Evolutionary conservation across 495 filamentous ascomycete genomes (phyloP).

Genomic region (Parmelia sp.): DNA sequence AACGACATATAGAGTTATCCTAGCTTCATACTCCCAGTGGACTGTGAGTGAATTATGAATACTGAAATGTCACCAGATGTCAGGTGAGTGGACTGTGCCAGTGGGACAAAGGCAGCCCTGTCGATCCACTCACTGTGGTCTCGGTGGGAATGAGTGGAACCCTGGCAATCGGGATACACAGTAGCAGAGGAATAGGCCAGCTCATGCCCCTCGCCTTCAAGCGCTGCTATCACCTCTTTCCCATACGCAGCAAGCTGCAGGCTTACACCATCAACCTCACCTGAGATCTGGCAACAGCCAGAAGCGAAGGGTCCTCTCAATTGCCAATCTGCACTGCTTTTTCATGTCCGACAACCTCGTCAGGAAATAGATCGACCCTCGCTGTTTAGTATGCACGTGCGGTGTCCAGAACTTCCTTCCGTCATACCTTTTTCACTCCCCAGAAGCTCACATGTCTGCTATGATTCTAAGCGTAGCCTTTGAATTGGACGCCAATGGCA

Average conservation of each 20-base stretch:
- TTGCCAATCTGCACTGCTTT: background rate
- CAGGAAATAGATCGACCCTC: background rate
- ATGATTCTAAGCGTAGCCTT: background rate
- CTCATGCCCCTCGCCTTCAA: background rate
- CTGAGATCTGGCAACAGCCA: background rate
- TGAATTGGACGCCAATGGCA: background rate
- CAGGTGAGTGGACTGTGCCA: too few relatives aligned
- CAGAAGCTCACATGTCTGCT: background rate
- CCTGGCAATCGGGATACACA: too few relatives aligned
- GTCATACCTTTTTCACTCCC: background rate
- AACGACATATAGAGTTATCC: slow-evolving; percentile 5
- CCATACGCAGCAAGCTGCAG: background rate
- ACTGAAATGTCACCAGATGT: too few relatives aligned
- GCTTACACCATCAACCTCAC: background rate
- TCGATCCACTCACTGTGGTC: background rate
- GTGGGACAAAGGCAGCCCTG: background rate
- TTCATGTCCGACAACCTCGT: background rate
- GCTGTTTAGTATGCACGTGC: background rate
- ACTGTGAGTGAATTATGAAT: too few relatives aligned
- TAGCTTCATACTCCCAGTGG: background rate
- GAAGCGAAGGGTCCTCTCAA: background rate
- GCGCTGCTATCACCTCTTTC: background rate
- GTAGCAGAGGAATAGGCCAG: too few relatives aligned
- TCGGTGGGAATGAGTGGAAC: too few relatives aligned
- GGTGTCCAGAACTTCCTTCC: background rate